Percentiles rank a stretch among this genome's conserved stretches.
Evolutionary conservation across 2,329 filamentous ascomycete species (phyloP).

Genomic region (Penicillium italicum): DNA sequence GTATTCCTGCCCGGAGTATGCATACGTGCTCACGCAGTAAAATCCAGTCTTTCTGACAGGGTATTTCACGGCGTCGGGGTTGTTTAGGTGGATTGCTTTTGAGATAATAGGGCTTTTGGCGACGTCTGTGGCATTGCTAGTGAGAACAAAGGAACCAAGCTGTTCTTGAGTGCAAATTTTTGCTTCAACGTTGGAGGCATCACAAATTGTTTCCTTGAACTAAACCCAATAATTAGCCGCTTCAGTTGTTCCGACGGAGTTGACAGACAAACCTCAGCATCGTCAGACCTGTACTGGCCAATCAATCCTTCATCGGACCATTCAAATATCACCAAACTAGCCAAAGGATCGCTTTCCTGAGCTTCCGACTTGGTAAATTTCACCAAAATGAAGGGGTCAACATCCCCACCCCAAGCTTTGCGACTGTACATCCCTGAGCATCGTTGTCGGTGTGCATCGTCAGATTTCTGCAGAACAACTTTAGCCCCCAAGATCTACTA

Average conservation of each 20-base stretch:
- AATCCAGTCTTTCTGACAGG: conserved; percentile 86
- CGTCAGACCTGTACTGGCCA: conserved; percentile 60
- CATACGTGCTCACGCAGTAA: conserved; percentile 83
- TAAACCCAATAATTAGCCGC: conserved; percentile 32
- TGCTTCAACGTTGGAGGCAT: conserved; percentile 63
- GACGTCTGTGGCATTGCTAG: conserved; percentile 67
- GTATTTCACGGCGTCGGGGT: conserved; percentile 71
- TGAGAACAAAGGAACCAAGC: conserved; percentile 78
- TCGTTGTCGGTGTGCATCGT: conserved; percentile 72
- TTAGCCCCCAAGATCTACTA: background rate
- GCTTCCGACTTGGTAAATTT: conserved; percentile 66
- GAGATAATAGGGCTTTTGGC: conserved; percentile 73
- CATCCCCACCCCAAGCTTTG: conserved; percentile 78
- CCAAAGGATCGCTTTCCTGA: conserved; percentile 65
- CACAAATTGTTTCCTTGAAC: conserved; percentile 70
- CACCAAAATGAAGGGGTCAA: conserved; percentile 84
- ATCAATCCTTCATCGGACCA: conserved; percentile 82
- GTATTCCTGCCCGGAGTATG: conserved; percentile 66
- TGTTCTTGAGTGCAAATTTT: conserved; percentile 73
- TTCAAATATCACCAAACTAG: conserved; percentile 88
- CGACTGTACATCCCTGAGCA: conserved; percentile 94
- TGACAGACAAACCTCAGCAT: conserved; percentile 50
- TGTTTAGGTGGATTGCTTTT: conserved; percentile 75
- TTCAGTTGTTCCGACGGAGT: background rate
- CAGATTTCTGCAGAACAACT: conserved; percentile 60